Evolutionary conservation across 2,329 filamentous ascomycete species (phyloP), one percentile per base, ranked within the genome.

Genomic region (Diaporthe batatas): DNA sequence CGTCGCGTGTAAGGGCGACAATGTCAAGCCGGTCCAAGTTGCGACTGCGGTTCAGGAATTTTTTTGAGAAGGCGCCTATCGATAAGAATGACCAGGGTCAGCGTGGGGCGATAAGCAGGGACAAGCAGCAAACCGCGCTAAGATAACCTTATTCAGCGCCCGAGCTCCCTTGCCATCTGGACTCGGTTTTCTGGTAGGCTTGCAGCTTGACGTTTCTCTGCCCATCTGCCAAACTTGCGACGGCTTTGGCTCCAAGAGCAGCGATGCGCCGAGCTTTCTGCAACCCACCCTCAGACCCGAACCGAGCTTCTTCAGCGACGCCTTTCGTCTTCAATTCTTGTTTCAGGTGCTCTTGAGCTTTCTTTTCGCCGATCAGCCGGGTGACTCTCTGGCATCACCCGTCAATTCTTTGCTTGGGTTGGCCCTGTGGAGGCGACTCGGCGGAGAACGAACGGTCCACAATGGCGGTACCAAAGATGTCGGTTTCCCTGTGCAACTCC

Each of bases 391-490:
- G 21, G 47, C 23, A 18, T 51, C 47, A 29, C 3, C 16, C 62
- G 8, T 14, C 47, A 67, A 18, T 51, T 29, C 62, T 21, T 23
- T 36, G 47, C 68, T 16, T 6, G n/a, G n/a, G 55, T 36, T 49
- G 6, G 34, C 55, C 21, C 2, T 16, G n/a, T 53, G n/a, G 16
- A 49, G 29, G 42, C 68, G 21, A 36, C 29, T 25, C 42, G 16
- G 32, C 29, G 29, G 8, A 58, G 11, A 39, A 25, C 53, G 42
- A 39, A 25, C 53, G 42, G 51, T 18, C 34, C 25, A 39, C 18
- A 8, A 74, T 74, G 73, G 57, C 70, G 54, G 70, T 65, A 44
- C 70, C 73, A 36, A 74, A 74, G 57, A 74, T 74, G 73, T 74
- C 10, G 1, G 73, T 25, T 23, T 34, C 23, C 44, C 49, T 34